phyloP scores from a whole-genome alignment of 352 stramenopile genomes.

The Globisporangium sylvaticum region DNA sequence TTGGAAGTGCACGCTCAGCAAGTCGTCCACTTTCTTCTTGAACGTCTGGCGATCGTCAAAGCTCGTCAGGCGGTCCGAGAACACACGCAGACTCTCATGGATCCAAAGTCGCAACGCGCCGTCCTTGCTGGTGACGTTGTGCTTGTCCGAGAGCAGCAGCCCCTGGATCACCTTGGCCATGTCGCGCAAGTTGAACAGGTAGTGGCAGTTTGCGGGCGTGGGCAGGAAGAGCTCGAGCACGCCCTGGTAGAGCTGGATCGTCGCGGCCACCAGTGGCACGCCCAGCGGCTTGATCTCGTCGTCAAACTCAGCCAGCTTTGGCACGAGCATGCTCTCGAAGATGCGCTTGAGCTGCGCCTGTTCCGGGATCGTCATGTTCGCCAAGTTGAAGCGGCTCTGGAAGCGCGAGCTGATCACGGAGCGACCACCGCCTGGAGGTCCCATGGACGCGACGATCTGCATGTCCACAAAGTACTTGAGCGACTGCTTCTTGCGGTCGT shows the following conservation, averaged over 20 bases:
- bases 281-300: conserved; percentile 86
- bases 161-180: conserved; percentile 89
- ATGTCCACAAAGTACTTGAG: conserved; percentile 91
- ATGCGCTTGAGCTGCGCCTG: conserved; percentile 83
- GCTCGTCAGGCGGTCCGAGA: conserved; percentile 89
- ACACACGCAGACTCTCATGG: conserved; percentile 89
- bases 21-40: conserved; percentile 80
- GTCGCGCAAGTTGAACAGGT: conserved; percentile 88
- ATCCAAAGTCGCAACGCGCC: conserved; percentile 84
- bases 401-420: conserved; percentile 88
- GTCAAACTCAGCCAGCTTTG: conserved; percentile 83
- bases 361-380: conserved; percentile 89
- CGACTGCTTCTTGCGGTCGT: conserved; percentile 88
- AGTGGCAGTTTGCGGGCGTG: conserved; percentile 87
- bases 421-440: conserved; percentile 77
- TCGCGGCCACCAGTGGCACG: conserved; percentile 64
- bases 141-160: conserved; percentile 69
- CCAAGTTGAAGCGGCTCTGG: conserved; percentile 89
- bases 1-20: conserved; percentile 73
- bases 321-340: conserved; percentile 87
- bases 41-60: conserved; percentile 87
- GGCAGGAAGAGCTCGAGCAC: conserved; percentile 85
- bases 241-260: conserved; percentile 85
- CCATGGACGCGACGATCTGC: conserved; percentile 88
- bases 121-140: conserved; percentile 66